Percentiles rank a stretch among this genome's conserved stretches.
Evolutionary conservation across 2,329 filamentous ascomycete species (phyloP).

Genomic region (Cladosporium austrohemisphaericum): DNA sequence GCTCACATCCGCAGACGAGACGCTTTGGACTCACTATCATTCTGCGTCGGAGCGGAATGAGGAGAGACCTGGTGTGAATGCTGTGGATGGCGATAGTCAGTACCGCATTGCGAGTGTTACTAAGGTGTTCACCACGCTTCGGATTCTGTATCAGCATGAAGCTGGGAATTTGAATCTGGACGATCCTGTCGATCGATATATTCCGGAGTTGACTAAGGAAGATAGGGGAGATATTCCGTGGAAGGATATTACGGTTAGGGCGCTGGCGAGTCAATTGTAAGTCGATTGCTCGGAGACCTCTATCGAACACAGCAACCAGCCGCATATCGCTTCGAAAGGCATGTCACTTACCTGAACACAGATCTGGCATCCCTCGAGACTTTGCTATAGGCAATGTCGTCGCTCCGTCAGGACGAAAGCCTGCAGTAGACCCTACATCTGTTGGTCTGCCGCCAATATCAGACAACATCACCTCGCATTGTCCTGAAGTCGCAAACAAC

Average conservation of each 20-base stretch:
- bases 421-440: constrained; percentile 21
- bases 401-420: background rate
- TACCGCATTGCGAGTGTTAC: constrained; percentile 40
- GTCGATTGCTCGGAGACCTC: no score
- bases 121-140: constrained; percentile 50
- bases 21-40: constrained; percentile 39
- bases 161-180: constrained; percentile 47
- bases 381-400: constrained; percentile 23
- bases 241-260: constrained; percentile 42
- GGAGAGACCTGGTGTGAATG: constrained; percentile 34
- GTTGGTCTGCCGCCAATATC: constrained; percentile 36
- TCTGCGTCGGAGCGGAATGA: constrained; percentile 36
- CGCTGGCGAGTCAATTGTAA: constrained; percentile 39
- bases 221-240: constrained; percentile 39
- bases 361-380: constrained; percentile 40
- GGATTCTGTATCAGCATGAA: constrained; percentile 53
- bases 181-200: constrained; percentile 42
- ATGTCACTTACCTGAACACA: no score
- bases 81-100: constrained; percentile 37
- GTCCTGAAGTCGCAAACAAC: constrained; percentile 34
- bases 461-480: constrained; percentile 31
- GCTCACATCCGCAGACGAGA: constrained; percentile 37
- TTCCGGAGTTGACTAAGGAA: constrained; percentile 46
- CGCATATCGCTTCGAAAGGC: no score
- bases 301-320: no score